Percentiles rank a stretch among this genome's conserved stretches.
These are phyloP conservation scores for Flaveria bidentis DNA, from an alignment of 129 eudicot genomes.

Conservation along the genomic window DNA sequence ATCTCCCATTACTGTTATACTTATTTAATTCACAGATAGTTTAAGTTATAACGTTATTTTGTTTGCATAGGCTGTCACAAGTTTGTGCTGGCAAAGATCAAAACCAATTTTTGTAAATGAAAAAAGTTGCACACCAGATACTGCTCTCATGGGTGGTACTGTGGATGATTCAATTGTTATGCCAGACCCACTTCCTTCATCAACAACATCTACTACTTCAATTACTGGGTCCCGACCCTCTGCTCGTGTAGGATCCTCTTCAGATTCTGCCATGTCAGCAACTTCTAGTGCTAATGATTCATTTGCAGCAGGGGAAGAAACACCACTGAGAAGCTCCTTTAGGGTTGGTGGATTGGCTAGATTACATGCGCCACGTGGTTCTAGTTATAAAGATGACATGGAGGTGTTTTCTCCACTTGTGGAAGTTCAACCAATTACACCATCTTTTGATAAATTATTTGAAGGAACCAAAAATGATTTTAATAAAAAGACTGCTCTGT, in stretches of 20 bases:
- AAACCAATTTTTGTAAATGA: constrained; percentile 82
- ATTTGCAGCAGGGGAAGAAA: constrained; percentile 56
- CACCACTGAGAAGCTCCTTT: constrained; percentile 70
- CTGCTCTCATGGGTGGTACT: constrained; percentile 77
- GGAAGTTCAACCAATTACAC: constrained; percentile 92
- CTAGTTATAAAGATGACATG: constrained; percentile 88
- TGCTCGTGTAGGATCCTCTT: constrained; percentile 48
- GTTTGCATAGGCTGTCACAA: constrained; percentile 73
- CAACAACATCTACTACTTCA: constrained; percentile 55
- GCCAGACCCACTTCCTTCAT: constrained; percentile 98
- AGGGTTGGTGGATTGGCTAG: constrained; percentile 71
- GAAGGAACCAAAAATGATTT: constrained; percentile 61
- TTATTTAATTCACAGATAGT: background rate
- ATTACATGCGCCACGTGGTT: constrained; percentile 71
- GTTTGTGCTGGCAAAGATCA: constrained; percentile 97
- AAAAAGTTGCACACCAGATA: constrained; percentile 68
- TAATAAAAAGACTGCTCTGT: constrained; percentile 59
- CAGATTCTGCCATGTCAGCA: constrained; percentile 46
- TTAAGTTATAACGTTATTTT: background rate
- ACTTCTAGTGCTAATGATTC: constrained; percentile 41
- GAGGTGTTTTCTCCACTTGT: constrained; percentile 94
- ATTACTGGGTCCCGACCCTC: constrained; percentile 56
- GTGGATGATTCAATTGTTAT: constrained; percentile 87
- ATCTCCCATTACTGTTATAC: background rate
- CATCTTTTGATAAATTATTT: constrained; percentile 80